Percentiles rank a stretch among this genome's conserved stretches.
These are phyloP conservation scores for Trichaptum fuscoviolaceum DNA, from an alignment of 768 basidiomycete species.

Conservation along the genomic window DNA sequence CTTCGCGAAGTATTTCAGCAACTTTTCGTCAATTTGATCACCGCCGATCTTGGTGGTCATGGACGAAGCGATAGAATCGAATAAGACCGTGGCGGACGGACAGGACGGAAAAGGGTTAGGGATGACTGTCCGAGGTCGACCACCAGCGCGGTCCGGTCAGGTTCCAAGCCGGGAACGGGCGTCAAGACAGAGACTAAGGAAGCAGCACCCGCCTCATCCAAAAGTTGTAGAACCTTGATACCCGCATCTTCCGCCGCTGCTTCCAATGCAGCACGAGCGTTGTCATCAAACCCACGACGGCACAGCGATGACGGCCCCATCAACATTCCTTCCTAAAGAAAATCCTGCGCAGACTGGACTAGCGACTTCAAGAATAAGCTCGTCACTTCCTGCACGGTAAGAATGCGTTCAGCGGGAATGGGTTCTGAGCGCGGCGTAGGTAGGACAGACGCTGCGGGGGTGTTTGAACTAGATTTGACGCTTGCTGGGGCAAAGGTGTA, in stretches of 20 bases:
- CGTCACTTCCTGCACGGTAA: constrained; percentile 80
- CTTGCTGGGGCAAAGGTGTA: constrained; percentile 49
- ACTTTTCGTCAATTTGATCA: constrained; percentile 69
- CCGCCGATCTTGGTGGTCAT: constrained; percentile 48
- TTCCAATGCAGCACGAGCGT: constrained; percentile 64
- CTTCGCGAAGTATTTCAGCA: constrained; percentile 88
- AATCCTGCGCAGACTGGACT: constrained; percentile 83
- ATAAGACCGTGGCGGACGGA: constrained; percentile 73
- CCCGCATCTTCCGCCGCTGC: constrained; percentile 77
- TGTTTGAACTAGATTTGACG: constrained; percentile 43
- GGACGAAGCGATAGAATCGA: constrained; percentile 46
- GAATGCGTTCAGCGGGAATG: constrained; percentile 55
- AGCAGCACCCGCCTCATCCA: constrained; percentile 84
- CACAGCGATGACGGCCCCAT: constrained; percentile 79
- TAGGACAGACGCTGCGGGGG: constrained; percentile 60
- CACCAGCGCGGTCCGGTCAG: constrained; percentile 73
- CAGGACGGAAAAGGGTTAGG: constrained; percentile 61
- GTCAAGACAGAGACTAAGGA: constrained; percentile 43
- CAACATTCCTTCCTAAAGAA: constrained; percentile 74
- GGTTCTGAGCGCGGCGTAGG: constrained; percentile 74
- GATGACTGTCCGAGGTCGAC: constrained; percentile 80
- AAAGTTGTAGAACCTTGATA: constrained; percentile 75
- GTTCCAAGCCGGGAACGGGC: constrained; percentile 37
- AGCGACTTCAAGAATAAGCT: constrained; percentile 83
- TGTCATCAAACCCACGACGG: constrained; percentile 70